phyloP scores from a whole-genome alignment of 257 asterid species.

The Petunia secreta region DNA sequence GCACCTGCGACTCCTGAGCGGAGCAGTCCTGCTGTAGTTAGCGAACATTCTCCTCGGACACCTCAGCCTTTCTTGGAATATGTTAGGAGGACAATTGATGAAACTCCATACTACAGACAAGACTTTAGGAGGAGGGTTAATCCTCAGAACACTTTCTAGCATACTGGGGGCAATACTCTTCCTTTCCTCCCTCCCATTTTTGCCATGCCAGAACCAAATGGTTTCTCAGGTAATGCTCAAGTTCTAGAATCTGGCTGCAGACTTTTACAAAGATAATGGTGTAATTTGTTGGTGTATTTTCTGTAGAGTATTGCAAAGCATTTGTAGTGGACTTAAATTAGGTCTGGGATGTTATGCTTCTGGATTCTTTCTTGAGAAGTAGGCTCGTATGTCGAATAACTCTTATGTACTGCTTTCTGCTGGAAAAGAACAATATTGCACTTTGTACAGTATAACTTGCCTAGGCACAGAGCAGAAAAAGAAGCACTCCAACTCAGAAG shows the following conservation, averaged over 20 bases:
- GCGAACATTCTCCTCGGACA: conserved; percentile 79
- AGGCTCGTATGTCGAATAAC: background rate
- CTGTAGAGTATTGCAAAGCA: conserved; percentile 10
- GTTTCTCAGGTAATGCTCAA: background rate
- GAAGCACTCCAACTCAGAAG: background rate
- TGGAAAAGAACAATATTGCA: conserved; percentile 9
- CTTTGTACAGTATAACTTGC: conserved; percentile 6
- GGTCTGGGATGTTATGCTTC: background rate
- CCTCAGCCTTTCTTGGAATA: conserved; percentile 93
- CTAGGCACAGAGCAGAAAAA: background rate
- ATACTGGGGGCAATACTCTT: background rate
- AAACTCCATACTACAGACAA: conserved; percentile 85
- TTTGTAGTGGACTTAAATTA: background rate
- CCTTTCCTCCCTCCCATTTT: conserved; percentile 20
- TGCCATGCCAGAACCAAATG: conserved; percentile 5
- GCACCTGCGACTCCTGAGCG: conserved; percentile 69
- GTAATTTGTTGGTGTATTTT: conserved; percentile 22
- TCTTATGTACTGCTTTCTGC: background rate
- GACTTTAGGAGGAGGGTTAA: conserved; percentile 73
- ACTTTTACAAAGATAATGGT: background rate
- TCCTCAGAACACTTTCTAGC: conserved; percentile 77
- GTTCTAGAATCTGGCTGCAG: conserved; percentile 14
- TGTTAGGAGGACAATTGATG: conserved; percentile 82
- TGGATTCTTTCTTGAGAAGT: background rate
- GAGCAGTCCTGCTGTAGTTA: conserved; percentile 43